These are phyloP conservation scores for Huntiella abstrusa DNA, from an alignment of 2,329 filamentous ascomycete species.

Conservation along the genomic window DNA sequence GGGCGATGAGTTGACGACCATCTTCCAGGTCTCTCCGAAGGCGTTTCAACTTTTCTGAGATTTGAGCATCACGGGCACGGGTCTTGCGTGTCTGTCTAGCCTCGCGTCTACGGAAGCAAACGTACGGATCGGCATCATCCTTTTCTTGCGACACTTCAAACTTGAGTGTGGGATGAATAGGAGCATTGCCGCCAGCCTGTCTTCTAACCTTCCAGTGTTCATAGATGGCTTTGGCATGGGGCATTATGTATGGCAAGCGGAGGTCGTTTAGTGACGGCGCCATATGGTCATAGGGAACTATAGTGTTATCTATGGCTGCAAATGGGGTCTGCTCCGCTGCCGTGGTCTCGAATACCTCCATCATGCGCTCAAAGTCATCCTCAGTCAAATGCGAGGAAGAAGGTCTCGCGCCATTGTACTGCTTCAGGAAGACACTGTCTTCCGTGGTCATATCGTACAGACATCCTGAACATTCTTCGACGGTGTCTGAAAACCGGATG, in stretches of 20 bases:
- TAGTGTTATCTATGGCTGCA: constrained; percentile 73
- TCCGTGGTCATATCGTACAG: constrained; percentile 90
- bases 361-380: constrained; percentile 81
- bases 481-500: constrained; percentile 93
- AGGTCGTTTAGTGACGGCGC: constrained; percentile 43
- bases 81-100: constrained; percentile 91
- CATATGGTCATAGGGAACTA: constrained; percentile 61
- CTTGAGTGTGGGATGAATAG: constrained; percentile 64
- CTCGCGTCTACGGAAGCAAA: constrained; percentile 91
- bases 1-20: constrained; percentile 58
- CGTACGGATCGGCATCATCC: constrained; percentile 91
- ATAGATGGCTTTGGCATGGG: constrained; percentile 61
- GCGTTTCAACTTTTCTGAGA: constrained; percentile 84
- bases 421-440: constrained; percentile 68
- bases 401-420: constrained; percentile 61
- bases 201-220: constrained; percentile 71
- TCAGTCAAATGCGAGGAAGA: constrained; percentile 53
- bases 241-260: constrained; percentile 28
- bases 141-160: constrained; percentile 88
- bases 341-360: constrained; percentile 87
- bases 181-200: constrained; percentile 45
- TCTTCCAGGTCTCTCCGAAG: constrained; percentile 81
- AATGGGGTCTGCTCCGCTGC: constrained; percentile 70
- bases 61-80: constrained; percentile 78
- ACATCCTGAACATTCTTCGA: constrained; percentile 82